Evolutionary conservation across 2,329 filamentous ascomycete genomes (phyloP).

Genomic region (Penicillium sp.): DNA sequence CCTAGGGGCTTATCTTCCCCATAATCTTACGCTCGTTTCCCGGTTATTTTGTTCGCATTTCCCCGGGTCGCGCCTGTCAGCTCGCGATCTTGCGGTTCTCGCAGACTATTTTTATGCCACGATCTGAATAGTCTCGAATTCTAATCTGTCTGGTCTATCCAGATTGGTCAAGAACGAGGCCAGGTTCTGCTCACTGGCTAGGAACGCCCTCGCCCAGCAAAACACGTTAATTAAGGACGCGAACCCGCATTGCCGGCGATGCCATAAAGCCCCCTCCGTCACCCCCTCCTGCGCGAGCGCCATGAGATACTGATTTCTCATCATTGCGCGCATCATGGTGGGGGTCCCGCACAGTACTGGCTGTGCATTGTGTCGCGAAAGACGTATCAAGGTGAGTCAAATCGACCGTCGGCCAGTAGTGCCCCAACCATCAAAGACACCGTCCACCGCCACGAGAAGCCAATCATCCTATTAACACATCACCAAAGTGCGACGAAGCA

Average conservation of each 20-base stretch:
- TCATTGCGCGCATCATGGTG: slow-evolving; percentile 38
- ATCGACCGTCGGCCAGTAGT: not conserved
- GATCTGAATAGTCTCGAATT: not conserved
- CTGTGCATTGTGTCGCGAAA: slow-evolving; percentile 45
- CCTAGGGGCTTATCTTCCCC: not conserved
- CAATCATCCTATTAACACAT: not conserved
- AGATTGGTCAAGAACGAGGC: not conserved
- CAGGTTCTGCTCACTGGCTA: not conserved
- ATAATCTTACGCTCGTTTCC: not conserved
- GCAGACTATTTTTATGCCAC: not conserved
- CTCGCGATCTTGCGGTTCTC: not conserved
- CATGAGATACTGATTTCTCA: slow-evolving; percentile 7
- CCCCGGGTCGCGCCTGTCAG: not conserved
- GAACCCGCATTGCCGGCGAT: not conserved
- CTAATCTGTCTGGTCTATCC: not conserved
- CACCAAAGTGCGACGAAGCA: slow-evolving; percentile 50
- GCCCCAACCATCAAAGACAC: not conserved
- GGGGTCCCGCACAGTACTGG: slow-evolving; percentile 49
- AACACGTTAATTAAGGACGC: slow-evolving; percentile 5
- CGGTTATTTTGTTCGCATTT: slow-evolving; percentile 1
- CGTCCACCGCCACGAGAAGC: not conserved
- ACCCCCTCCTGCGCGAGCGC: slow-evolving; percentile 4
- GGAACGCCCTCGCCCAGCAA: not conserved
- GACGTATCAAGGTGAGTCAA: slow-evolving; percentile 42
- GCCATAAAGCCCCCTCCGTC: not conserved